A percentile compares a stretch with the other conserved stretches of the same genome.
These are phyloP conservation scores for Exophiala xenobiotica DNA, from an alignment of 2,329 filamentous ascomycete species.

Conservation along the genomic window DNA sequence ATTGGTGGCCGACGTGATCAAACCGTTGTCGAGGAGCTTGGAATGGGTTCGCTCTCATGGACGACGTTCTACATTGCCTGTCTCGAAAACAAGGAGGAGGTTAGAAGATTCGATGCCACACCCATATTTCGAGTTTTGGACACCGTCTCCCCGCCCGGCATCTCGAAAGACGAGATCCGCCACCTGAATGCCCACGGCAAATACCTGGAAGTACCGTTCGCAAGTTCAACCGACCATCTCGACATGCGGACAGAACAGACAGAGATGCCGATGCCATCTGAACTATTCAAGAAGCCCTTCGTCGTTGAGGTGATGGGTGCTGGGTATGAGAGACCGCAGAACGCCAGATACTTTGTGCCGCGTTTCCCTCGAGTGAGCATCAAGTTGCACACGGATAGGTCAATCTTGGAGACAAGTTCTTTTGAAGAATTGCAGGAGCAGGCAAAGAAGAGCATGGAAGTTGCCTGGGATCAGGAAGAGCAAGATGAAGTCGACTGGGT, in stretches of 20 bases:
- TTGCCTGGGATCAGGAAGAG: constrained; percentile 53
- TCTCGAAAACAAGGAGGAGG: constrained; percentile 64
- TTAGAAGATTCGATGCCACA: constrained; percentile 48
- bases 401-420: constrained; percentile 65
- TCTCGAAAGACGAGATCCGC: constrained; percentile 54
- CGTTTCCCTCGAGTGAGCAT: constrained; percentile 73
- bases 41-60: constrained; percentile 62
- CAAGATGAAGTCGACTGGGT: constrained; percentile 64
- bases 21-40: constrained; percentile 57
- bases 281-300: constrained; percentile 65
- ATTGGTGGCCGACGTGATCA: constrained; percentile 73
- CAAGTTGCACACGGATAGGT: constrained; percentile 76
- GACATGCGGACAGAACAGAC: constrained; percentile 49
- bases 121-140: constrained; percentile 69
- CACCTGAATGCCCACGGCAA: constrained; percentile 51
- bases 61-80: constrained; percentile 81
- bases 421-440: constrained; percentile 69
- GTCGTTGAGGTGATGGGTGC: constrained; percentile 80
- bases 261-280: constrained; percentile 33
- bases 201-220: constrained; percentile 43
- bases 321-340: constrained; percentile 70
- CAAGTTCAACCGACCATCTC: constrained; percentile 38
- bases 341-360: constrained; percentile 69
- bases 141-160: constrained; percentile 50
- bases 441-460: constrained; percentile 57